A percentile compares a stretch with the other conserved stretches of the same genome.
Evolutionary conservation across 768 basidiomycete species (phyloP).

Genomic region (Trametopsis cervina): DNA sequence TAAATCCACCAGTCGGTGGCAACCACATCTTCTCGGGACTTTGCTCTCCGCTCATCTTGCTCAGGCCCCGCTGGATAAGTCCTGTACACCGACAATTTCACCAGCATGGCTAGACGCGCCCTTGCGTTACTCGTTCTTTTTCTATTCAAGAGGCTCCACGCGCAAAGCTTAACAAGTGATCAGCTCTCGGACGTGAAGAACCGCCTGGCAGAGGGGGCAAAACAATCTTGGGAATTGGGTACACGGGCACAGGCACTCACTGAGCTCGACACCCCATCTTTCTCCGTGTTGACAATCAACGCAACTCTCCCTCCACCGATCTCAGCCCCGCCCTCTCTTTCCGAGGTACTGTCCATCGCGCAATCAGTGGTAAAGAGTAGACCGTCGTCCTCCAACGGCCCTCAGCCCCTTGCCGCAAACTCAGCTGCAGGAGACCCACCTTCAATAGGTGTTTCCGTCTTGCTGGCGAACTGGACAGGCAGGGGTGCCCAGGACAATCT

Average conservation of each 20-base stretch:
- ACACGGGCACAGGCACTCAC: constrained; percentile 43
- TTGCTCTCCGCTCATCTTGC: no score
- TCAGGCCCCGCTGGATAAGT: no score
- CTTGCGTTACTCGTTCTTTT: neutral
- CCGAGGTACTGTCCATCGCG: constrained; percentile 53
- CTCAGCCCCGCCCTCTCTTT: constrained; percentile 31
- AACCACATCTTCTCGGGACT: no score
- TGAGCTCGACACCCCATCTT: constrained; percentile 38
- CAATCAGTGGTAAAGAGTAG: constrained; percentile 36
- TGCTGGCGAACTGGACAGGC: constrained; percentile 54
- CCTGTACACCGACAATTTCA: no score
- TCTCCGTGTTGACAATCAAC: constrained; percentile 35
- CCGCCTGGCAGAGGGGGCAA: constrained; percentile 34
- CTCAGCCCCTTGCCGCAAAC: constrained; percentile 50
- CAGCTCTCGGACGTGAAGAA: constrained; percentile 31
- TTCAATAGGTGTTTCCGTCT: constrained; percentile 64
- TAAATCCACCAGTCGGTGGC: no score
- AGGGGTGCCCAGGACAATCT: constrained; percentile 29
- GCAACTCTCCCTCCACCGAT: constrained; percentile 18
- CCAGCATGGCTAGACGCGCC: neutral
- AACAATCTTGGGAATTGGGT: constrained; percentile 49
- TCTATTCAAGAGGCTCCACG: constrained; percentile 5
- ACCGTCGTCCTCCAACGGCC: constrained; percentile 27
- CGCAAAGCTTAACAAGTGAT: constrained; percentile 30
- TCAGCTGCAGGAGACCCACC: constrained; percentile 73